Conservation (phyloP, 2,329 filamentous ascomycete genomes). For the Penicillium sp. region DNA sequence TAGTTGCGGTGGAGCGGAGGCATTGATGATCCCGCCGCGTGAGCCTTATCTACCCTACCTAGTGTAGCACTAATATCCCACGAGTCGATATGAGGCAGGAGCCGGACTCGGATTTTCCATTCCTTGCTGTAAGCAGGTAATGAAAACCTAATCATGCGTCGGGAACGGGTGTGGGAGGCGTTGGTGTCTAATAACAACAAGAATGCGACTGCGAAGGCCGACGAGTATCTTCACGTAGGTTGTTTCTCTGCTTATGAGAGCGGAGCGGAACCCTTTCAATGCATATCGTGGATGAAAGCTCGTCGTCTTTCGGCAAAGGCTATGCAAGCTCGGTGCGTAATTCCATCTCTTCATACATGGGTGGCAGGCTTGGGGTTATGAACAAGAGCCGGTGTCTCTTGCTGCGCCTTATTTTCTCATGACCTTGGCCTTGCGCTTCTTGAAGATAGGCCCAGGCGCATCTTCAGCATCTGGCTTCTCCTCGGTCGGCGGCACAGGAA, state of each 20-base stretch:
- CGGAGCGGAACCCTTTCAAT: neutral
- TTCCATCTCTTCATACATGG: neutral
- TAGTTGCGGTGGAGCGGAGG: neutral
- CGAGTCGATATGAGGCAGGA: neutral
- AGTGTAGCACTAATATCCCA: neutral
- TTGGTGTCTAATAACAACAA: neutral
- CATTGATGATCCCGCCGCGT: neutral
- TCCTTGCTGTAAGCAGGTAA: neutral
- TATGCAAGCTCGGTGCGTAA: neutral
- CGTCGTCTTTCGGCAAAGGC: neutral
- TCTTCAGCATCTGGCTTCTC: conserved; percentile 26
- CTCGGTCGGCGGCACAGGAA: conserved; percentile 5
- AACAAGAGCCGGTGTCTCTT: neutral
- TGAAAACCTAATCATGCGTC: neutral
- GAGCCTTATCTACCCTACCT: neutral
- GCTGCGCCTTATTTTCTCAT: conserved; percentile 37
- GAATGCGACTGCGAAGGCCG: neutral
- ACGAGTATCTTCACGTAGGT: neutral
- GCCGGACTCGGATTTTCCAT: neutral
- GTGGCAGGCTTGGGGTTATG: neutral
- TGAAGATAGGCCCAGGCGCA: conserved; percentile 46
- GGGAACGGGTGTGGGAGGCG: neutral
- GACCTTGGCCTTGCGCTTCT: conserved; percentile 52
- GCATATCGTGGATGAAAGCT: neutral
- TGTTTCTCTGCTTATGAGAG: neutral